A percentile compares a stretch with the other conserved stretches of the same genome.
Evolutionary conservation across 805 yeast genomes (phyloP).

Genomic region (Jamesozyma piceae): DNA sequence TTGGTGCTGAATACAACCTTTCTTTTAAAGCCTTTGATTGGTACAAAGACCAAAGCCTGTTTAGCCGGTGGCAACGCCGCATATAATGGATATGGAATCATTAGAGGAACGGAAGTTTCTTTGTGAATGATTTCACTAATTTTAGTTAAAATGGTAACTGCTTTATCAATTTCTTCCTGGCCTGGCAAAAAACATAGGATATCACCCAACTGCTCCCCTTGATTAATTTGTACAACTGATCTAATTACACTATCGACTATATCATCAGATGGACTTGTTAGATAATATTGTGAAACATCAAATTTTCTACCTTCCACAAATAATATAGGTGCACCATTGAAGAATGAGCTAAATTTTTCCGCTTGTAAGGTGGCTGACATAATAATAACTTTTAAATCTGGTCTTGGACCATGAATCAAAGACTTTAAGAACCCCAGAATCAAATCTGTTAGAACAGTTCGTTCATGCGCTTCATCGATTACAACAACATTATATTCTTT

Average conservation of each 20-base stretch:
- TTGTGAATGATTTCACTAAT: constrained; percentile 58
- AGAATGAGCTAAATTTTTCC: constrained; percentile 64
- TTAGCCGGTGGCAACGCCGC: constrained; percentile 86
- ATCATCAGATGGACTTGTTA: constrained; percentile 60
- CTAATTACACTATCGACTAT: constrained; percentile 71
- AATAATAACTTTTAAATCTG: constrained; percentile 59
- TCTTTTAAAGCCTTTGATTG: constrained; percentile 55
- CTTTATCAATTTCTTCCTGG: constrained; percentile 92
- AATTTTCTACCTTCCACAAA: constrained; percentile 85
- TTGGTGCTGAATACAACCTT: constrained; percentile 89
- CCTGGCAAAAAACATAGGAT: constrained; percentile 90
- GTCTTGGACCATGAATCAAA: constrained; percentile 40
- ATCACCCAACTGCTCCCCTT: constrained; percentile 74
- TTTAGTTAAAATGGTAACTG: constrained; percentile 50
- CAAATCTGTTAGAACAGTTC: constrained; percentile 86
- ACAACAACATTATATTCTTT: constrained; percentile 64
- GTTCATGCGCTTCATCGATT: constrained; percentile 95
- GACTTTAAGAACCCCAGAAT: constrained; percentile 80
- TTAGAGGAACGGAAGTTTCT: constrained; percentile 51
- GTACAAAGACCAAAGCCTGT: constrained; percentile 72
- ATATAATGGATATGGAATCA: constrained; percentile 76
- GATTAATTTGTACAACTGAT: constrained; percentile 68
- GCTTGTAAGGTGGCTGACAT: constrained; percentile 98
- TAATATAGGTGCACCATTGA: constrained; percentile 68
- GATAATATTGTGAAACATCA: constrained; percentile 67